Conservation (phyloP, 352 stramenopile genomes). For the Phytophthora uliginosa region DNA sequence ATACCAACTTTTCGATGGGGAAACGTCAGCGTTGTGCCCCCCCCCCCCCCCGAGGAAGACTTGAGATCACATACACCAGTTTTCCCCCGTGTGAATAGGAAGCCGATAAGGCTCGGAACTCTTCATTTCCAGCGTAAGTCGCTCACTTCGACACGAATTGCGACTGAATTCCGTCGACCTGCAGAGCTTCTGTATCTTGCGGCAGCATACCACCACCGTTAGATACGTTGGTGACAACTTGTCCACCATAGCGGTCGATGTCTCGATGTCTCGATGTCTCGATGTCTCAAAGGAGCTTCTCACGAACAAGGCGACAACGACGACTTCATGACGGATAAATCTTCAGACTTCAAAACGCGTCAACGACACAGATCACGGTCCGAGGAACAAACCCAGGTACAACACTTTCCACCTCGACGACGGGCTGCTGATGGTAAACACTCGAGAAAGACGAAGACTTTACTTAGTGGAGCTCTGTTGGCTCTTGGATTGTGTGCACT, state of each 20-base stretch:
- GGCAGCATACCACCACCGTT: neutral
- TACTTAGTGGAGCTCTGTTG: conserved; percentile 10
- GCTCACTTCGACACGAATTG: neutral
- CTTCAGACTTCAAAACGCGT: conserved; percentile 2
- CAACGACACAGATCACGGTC: conserved; percentile 7
- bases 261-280: conserved; percentile 19
- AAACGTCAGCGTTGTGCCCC: conserved; percentile 11
- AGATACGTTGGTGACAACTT: neutral
- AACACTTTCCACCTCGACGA: conserved; percentile 1
- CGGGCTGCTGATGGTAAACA: neutral
- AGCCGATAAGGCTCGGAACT: conserved; percentile 20
- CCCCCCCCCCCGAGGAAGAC: neutral
- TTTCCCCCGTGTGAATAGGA: conserved; percentile 10
- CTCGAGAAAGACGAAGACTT: conserved; percentile 9
- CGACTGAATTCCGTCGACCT: neutral
- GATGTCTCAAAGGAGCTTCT: neutral
- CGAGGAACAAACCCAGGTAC: neutral
- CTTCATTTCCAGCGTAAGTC: conserved; percentile 4
- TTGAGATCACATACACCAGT: neutral
- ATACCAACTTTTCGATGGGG: conserved; percentile 11
- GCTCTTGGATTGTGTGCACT: conserved; percentile 4
- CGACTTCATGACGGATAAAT: conserved; percentile 7
- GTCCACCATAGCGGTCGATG: conserved; percentile 1
- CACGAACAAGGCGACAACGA: conserved; percentile 7
- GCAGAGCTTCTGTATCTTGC: neutral